Base-by-base conservation (phyloP, 805 yeast species). In the Lipomyces sp. region DNA sequence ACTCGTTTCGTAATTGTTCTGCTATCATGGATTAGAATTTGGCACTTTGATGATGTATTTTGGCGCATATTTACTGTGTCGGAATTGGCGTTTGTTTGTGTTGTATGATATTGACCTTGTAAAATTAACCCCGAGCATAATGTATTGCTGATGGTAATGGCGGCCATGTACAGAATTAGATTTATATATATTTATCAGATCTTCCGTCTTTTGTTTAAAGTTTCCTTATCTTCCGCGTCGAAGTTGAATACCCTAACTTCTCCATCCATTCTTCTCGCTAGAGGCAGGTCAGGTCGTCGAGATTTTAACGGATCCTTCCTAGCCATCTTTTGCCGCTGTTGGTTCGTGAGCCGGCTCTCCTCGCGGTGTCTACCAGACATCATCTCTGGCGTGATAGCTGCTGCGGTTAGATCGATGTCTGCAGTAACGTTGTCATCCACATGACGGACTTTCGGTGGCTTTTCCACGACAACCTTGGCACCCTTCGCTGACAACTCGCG, bases 351-450 rank as follows among this genome's bases (percentile, higher is more conserved):
- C 42, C 65, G 62, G 35, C 30, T 59, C 57, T 65, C 15, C 51
- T 60, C 62, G 48, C 53, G 32, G 42, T 29, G 13, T 7, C 11
- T 45, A 4, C 64, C 65, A 15, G 51, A 35, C 15, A 51, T 37
- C 37, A 32, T 51, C 15, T 32, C 61, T 29, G 53, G 62, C 8
- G 59, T 57, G 29, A 51, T 53, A 15, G 71, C 68, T 33, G 69
- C 77, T 4, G 75, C 76, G n/a, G 66, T 66, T 6, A 75, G 64
- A 37, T 75, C 78, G 29, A 69, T 67, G 11, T 73, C 71, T 1
- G 74, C 71, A 4, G 77, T 63, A 42, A 74, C 39, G 53, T 67
- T 72, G 59, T 77, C 80, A 55, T 77, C 80, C 24, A 77, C 66
- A 59, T 77, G 77, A n/a, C 77, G 67, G 10, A 60, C 65, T 55